phyloP scores from a whole-genome alignment of 768 basidiomycete species.

The Kwoniella sp. region DNA sequence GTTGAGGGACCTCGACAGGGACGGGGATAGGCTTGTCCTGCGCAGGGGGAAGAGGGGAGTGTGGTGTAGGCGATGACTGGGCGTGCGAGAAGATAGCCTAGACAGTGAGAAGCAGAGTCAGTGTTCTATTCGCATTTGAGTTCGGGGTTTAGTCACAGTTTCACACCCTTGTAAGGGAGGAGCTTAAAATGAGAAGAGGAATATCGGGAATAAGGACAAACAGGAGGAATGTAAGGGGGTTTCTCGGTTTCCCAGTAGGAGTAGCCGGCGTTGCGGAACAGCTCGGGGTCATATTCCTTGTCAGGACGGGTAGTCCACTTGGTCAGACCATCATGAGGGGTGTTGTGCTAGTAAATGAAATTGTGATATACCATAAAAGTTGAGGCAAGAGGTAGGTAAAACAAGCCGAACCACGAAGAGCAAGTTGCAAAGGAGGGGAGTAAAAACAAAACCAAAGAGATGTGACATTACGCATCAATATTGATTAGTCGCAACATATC shows the following conservation, averaged over 20 bases:
- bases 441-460: background rate
- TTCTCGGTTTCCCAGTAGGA: slow-evolving; percentile 31
- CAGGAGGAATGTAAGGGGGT: slow-evolving; percentile 21
- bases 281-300: slow-evolving; percentile 41
- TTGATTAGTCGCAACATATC: background rate
- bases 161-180: background rate
- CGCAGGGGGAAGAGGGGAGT: slow-evolving; percentile 14
- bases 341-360: slow-evolving; percentile 26
- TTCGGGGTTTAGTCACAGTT: background rate
- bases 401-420: background rate
- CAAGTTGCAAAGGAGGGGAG: background rate
- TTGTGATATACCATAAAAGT: background rate
- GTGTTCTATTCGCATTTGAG: background rate
- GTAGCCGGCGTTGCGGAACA: slow-evolving; percentile 43
- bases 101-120: background rate
- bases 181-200: background rate
- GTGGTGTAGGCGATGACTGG: slow-evolving; percentile 20
- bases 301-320: slow-evolving; percentile 38
- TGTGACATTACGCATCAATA: background rate
- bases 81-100: slow-evolving; percentile 38
- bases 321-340: slow-evolving; percentile 36
- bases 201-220: slow-evolving; percentile 5
- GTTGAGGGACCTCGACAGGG: slow-evolving; percentile 13
- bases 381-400: background rate
- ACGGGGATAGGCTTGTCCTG: slow-evolving; percentile 22